phyloP scores from a whole-genome alignment of 75 land plant genomes.

The Ceratopteris richardii region DNA sequence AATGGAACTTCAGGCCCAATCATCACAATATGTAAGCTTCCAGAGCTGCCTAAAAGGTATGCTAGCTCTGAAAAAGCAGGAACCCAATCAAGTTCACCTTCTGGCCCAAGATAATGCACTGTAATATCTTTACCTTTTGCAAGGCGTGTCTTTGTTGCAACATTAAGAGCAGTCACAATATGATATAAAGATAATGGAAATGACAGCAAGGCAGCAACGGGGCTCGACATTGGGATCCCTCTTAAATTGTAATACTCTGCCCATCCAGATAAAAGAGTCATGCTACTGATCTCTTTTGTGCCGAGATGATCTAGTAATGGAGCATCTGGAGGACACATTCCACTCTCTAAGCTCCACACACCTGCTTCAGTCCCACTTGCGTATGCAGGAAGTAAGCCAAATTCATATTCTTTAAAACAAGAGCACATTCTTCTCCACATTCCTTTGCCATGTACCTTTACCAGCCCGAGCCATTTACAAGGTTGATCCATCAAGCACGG shows the following conservation, averaged over 20 bases:
- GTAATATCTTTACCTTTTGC: constrained; percentile 51
- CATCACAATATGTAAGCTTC: constrained; percentile 51
- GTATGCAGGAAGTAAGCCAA: constrained; percentile 47
- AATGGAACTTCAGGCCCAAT: constrained; percentile 65
- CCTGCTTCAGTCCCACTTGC: constrained; percentile 29
- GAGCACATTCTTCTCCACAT: constrained; percentile 63
- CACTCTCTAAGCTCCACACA: constrained; percentile 39
- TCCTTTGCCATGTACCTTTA: constrained; percentile 53
- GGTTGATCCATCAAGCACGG: constrained; percentile 43
- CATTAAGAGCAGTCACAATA: constrained; percentile 45
- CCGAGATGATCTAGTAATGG: constrained; percentile 13
- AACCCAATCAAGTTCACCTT: constrained; percentile 62
- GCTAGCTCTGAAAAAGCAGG: constrained; percentile 52
- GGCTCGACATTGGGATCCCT: constrained; percentile 48
- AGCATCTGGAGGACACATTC: constrained; percentile 37
- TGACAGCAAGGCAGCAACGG: constrained; percentile 50
- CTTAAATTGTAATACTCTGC: constrained; percentile 53
- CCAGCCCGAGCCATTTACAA: constrained; percentile 56
- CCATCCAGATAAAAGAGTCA: constrained; percentile 49
- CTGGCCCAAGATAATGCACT: constrained; percentile 62
- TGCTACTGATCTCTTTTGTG: constrained; percentile 8
- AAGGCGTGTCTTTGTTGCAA: constrained; percentile 42
- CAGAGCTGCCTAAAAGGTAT: constrained; percentile 42
- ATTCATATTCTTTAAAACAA: constrained; percentile 43
- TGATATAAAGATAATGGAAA: constrained; percentile 51